These are phyloP conservation scores for Phytophthora tubulina DNA, from an alignment of 352 stramenopile species.

Conservation along the genomic window DNA sequence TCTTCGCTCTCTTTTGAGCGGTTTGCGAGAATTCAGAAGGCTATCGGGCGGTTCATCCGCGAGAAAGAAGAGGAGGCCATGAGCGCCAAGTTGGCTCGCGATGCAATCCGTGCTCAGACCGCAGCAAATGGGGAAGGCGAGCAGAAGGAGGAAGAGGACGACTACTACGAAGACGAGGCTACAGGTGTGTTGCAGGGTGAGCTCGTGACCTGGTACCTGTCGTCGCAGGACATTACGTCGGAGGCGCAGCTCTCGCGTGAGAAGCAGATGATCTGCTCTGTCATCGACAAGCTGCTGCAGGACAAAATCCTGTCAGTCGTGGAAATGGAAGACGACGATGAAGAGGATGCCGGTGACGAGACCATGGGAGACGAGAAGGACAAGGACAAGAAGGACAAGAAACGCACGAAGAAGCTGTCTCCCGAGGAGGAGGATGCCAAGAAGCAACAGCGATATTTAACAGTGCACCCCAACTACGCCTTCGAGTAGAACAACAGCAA, in stretches of 20 bases:
- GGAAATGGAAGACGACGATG: conserved; percentile 54
- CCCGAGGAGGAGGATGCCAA: conserved; percentile 57
- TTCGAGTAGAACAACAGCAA: conserved; percentile 55
- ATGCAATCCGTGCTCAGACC: conserved; percentile 40
- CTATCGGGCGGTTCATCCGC: conserved; percentile 79
- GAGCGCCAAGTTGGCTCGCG: conserved; percentile 56
- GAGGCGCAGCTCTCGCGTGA: conserved; percentile 80
- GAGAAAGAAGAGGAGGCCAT: conserved; percentile 79
- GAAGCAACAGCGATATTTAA: conserved; percentile 83
- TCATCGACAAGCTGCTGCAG: conserved; percentile 83
- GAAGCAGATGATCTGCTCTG: conserved; percentile 85
- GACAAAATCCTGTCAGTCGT: conserved; percentile 84
- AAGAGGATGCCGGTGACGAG: conserved; percentile 51
- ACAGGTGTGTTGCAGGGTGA: conserved; percentile 77
- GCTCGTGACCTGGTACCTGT: conserved; percentile 87
- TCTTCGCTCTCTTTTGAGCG: conserved; percentile 83
- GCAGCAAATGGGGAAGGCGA: conserved; percentile 23
- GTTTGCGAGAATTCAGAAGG: conserved; percentile 85
- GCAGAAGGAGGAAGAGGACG: conserved; percentile 43
- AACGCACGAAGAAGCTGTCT: conserved; percentile 48
- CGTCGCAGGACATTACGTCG: conserved; percentile 87
- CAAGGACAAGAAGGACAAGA: conserved; percentile 32
- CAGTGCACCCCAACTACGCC: conserved; percentile 82
- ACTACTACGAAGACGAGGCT: conserved; percentile 68
- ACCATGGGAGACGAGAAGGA: conserved; percentile 33